Evolutionary conservation across 2,329 filamentous ascomycete genomes (phyloP), one percentile per base, ranked within the genome.

Genomic region (Clarireedia sp.): DNA sequence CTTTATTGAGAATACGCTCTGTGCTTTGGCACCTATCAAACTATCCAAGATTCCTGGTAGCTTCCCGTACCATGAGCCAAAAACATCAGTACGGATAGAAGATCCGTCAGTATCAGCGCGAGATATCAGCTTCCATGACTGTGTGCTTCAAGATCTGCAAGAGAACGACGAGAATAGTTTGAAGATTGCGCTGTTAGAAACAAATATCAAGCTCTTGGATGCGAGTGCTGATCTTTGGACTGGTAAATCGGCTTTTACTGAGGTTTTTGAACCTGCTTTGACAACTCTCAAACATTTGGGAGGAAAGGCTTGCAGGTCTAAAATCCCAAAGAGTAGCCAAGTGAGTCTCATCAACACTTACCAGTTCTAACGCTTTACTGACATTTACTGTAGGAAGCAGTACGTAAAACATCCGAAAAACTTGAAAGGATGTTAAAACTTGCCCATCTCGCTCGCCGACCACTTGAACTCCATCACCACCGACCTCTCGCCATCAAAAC

Each of bases 391-490:
- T 38, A 69, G 65, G 60, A 60, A 56, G 49, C 37, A 12, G 47
- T 66, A 23, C 51, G 55, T 21, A 66, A 63, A 54, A 51, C 63
- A n/a, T 58, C 49, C 21, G 55, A 63, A 38, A 79, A 77, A 61
- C 66, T 86, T 26, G 69, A 74, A 38, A 73, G 74, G 44, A 78
- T 83, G 66, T 74, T 89, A 58, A 72, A 78, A 12, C 74, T 86
- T 51, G 79, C 89, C 1, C 79, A 77, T 44, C 76, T 86, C 19
- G 73, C 78, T 43, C 89, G 91, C 40, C 84, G 88, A 8, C 89
- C 90, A 2, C 82, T 97, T 29, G 81, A 90, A 65, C 82, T 99
- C 3, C 94, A 99, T 74, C 81, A 94, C 72, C 94, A 99, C 76
- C 80, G 81, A 0, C 90, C 91, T 0, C 79, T 95, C 2, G 86